Evolutionary conservation across 2,329 filamentous ascomycete species (phyloP).

Genomic region (Ilyonectria destructans): DNA sequence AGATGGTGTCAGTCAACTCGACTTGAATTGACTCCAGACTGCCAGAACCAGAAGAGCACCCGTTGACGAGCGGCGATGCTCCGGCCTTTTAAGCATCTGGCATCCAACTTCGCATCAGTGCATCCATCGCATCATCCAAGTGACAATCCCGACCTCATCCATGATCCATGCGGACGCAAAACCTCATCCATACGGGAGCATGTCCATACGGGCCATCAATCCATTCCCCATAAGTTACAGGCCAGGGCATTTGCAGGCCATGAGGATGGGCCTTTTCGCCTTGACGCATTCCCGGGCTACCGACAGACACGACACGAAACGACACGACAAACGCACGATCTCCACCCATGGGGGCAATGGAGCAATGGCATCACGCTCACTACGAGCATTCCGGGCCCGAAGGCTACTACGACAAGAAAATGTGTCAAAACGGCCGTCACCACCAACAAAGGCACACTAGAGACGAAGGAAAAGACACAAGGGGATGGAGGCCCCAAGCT

Average conservation of each 20-base stretch:
- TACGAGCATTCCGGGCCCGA: too few species aligned
- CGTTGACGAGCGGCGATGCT: constrained; percentile 2
- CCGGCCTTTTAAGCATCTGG: constrained; percentile 21
- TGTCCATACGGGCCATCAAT: neutral
- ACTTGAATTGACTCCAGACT: neutral
- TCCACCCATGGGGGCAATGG: too few species aligned
- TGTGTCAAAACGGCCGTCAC: too few species aligned
- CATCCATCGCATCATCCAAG: constrained; percentile 8
- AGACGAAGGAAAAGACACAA: neutral
- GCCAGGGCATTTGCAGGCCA: too few species aligned
- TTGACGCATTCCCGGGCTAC: too few species aligned
- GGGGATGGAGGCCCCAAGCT: neutral
- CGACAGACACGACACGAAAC: too few species aligned
- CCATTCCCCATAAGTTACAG: neutral
- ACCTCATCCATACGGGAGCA: neutral
- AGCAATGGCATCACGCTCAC: neutral
- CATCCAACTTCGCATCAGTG: neutral
- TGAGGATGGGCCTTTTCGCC: neutral
- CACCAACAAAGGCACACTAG: neutral
- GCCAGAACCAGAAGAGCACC: neutral
- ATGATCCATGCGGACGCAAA: neutral
- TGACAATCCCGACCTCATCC: constrained; percentile 11
- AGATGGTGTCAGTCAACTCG: neutral
- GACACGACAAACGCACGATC: too few species aligned
- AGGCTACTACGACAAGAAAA: too few species aligned